A percentile compares a stretch with the other conserved stretches of the same genome.
Evolutionary conservation across 306 rosid species (phyloP).

Genomic region (Quercus rubra): DNA sequence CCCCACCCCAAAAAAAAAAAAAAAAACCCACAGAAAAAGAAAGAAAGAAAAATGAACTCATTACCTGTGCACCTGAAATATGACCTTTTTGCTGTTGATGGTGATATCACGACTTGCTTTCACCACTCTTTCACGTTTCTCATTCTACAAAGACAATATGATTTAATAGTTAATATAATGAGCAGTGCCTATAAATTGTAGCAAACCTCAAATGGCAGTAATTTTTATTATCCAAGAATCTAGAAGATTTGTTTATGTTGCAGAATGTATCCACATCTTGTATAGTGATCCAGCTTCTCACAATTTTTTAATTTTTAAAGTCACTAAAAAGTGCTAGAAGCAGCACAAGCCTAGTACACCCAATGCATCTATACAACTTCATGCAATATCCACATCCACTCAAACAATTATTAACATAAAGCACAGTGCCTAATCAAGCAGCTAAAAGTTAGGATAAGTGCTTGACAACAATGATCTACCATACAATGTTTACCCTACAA

Average conservation of each 20-base stretch:
- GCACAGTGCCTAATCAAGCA: too few relatives aligned
- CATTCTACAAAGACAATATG: slow-evolving; percentile 54
- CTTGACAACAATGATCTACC: too few relatives aligned
- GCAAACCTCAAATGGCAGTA: neutral
- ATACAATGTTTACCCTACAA: too few relatives aligned
- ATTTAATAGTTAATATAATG: neutral
- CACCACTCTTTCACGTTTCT: slow-evolving; percentile 86
- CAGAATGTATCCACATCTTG: neutral
- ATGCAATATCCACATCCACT: too few relatives aligned
- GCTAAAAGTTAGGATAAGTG: too few relatives aligned
- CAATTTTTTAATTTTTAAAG: neutral
- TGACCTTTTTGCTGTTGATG: slow-evolving; percentile 93
- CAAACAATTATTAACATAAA: too few relatives aligned
- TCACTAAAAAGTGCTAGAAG: too few relatives aligned
- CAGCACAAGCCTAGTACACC: too few relatives aligned
- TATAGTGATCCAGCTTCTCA: neutral
- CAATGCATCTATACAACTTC: too few relatives aligned
- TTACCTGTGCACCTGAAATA: slow-evolving; percentile 97
- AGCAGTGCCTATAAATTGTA: neutral
- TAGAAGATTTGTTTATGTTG: neutral
- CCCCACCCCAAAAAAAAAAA: neutral
- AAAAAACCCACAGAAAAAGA: neutral
- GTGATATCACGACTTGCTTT: slow-evolving; percentile 96
- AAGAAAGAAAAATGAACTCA: neutral
- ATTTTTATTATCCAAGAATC: neutral